Conservation (phyloP, 106 monocot species). For the Iris macrosiphon region DNA sequence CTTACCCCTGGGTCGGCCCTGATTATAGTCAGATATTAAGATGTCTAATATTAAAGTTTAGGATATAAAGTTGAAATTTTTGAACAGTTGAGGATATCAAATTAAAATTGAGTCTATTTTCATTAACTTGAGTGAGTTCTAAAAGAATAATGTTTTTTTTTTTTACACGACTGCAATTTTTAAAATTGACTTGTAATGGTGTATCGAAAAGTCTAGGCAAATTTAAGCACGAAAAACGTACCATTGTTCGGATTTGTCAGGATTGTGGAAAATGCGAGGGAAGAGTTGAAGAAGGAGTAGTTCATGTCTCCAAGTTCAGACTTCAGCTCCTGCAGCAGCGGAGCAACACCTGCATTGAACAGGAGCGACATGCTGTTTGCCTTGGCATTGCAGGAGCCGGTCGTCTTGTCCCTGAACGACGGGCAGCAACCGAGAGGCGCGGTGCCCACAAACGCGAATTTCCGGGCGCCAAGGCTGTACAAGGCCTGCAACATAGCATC, state of each 20-base stretch:
- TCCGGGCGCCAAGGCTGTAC: constrained; percentile 75
- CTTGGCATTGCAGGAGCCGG: constrained; percentile 30
- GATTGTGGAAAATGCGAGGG: constrained; percentile 18
- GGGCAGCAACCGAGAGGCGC: constrained; percentile 76
- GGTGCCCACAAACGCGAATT: constrained; percentile 47
- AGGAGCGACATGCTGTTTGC: constrained; percentile 27
- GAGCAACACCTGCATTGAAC: constrained; percentile 24
- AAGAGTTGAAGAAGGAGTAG: constrained; percentile 54
- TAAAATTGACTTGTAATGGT: neutral
- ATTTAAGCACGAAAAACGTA: neutral
- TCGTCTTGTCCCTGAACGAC: constrained; percentile 30
- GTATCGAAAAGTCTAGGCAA: neutral
- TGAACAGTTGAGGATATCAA: too few species aligned
- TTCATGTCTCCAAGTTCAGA: constrained; percentile 32
- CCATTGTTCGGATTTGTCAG: constrained; percentile 32
- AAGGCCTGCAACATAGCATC: constrained; percentile 39
- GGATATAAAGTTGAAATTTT: too few species aligned
- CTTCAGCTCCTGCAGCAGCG: constrained; percentile 33
- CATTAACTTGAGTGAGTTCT: too few species aligned
- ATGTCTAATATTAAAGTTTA: too few species aligned
- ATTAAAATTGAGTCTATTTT: too few species aligned
- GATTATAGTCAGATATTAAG: too few species aligned
- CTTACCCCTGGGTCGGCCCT: too few species aligned
- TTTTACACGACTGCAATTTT: neutral
- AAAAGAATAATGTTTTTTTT: too few species aligned